Evolutionary conservation across 2,329 filamentous ascomycete genomes (phyloP), one percentile per base, ranked within the genome.

Genomic region (Hymenoscyphus linearis): DNA sequence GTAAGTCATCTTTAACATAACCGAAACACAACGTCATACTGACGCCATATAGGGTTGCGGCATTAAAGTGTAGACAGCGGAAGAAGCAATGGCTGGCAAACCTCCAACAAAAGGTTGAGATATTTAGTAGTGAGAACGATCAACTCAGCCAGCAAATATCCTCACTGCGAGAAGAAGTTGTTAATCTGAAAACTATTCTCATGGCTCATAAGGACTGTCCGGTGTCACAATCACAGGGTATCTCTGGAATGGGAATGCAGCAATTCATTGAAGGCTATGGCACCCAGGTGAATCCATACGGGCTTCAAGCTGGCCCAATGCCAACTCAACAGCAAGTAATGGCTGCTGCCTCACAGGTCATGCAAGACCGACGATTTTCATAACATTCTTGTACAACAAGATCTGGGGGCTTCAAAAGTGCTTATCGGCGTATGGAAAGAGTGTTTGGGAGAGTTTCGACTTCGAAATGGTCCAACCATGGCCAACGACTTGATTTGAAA

Each of bases 51-150:
- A 97, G 95, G 73, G 92, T 99, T 66, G 95, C 95, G 65, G 95
- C 95, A 2, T 81, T 99, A 62, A 99, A 99, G 74, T 99, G 95
- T 76, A 89, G 95, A 64, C 95, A 99, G 75, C 86, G 95, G 22
- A 99, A 99, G 82, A 99, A 99, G 82, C 95, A 98, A 74, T 99
- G 95, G 95, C 84, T 98, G 61, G 90, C 90, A 35, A 98, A 96
- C 68, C 82, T 99, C 1, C 95, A 99, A 75, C 85, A 85, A 60
- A 98, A 98, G 76, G 93, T 98, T 16, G 95, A 99, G 74, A 82
- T 96, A 67, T 98, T 92, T 72, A 93, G 89, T 65, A 88, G 83
- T 0, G 95, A 99, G 76, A 98, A 98, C 66, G 95, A 99, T 71
- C 86, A 86, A 1, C 81, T 99, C 36, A 90, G 88, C 18, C 82